Evolutionary conservation across 2,329 filamentous ascomycete species (phyloP), one percentile per base, ranked within the genome.

Genomic region (Aspergillus tanneri): DNA sequence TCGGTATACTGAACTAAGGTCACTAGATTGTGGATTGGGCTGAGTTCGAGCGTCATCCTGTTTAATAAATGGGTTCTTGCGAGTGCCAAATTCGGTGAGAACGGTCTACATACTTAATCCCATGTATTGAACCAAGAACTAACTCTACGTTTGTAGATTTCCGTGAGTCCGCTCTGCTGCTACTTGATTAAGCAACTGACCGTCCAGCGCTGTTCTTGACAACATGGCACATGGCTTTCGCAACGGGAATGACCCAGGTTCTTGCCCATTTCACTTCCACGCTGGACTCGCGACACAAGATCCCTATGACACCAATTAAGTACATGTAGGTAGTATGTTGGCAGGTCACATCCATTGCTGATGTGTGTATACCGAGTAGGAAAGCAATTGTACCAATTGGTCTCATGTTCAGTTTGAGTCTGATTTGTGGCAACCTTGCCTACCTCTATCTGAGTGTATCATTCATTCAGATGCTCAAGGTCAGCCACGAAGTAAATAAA

Each of bases 401-500:
- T 58, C 74, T 96, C 68, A 95, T 96, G 77, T 97, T 96, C 84
- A 93, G 88, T 69, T 77, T 96, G 77, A 93, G 87, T 73, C 81
- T 97, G 77, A 96, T 97, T 69, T 96, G 90, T 73, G 90, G 91
- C 67, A 97, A 97, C 77, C 75, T 95, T 73, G 90, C 92, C 61
- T 97, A 97, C 69, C 82, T 96, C 46, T 96, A 96, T 73, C 83
- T 97, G 53, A 93, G 87, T 59, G 92, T 97, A 50, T 88, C 92
- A 52, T 97, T 97, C 72, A 97, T 97, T 65, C 92, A 97, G 79
- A 97, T 97, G 92, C 85, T 97, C 72, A 97, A 97, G 87, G 87
- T 90, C 28, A 36, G 50, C 25, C 14, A 30, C 3, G 28, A 4
- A 7, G 22, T 25, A 16, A 16, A 16, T 28, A 7, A 37, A 34